phyloP scores from a whole-genome alignment of 2,329 filamentous ascomycete genomes.

The Daldinia sp. region DNA sequence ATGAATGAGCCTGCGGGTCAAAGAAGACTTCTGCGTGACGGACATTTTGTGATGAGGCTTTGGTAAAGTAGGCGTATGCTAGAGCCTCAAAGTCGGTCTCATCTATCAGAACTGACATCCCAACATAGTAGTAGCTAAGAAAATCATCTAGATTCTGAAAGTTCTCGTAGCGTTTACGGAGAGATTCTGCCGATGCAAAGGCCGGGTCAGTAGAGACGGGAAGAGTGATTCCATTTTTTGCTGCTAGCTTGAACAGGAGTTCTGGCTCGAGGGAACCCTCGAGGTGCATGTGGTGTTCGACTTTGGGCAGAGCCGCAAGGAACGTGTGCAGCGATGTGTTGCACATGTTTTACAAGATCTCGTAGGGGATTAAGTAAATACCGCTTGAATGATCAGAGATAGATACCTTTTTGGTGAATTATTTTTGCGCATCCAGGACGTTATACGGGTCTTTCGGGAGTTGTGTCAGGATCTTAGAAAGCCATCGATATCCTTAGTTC shows the following conservation, averaged over 20 bases:
- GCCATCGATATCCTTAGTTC: not conserved
- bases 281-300: constrained; percentile 84
- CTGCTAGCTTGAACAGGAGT: constrained; percentile 76
- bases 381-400: not conserved
- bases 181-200: constrained; percentile 70
- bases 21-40: constrained; percentile 84
- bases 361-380: not conserved
- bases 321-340: constrained; percentile 67
- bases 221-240: constrained; percentile 73
- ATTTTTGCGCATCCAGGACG: not conserved
- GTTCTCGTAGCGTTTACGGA: constrained; percentile 72
- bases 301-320: constrained; percentile 77
- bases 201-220: constrained; percentile 68
- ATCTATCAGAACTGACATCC: constrained; percentile 75
- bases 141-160: constrained; percentile 83
- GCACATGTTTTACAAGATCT: constrained; percentile 61
- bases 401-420: not conserved
- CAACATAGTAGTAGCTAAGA: constrained; percentile 81
- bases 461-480: not conserved
- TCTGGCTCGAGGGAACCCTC: constrained; percentile 79
- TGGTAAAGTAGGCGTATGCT: constrained; percentile 77
- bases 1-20: constrained; percentile 80
- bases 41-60: constrained; percentile 73
- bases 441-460: not conserved
- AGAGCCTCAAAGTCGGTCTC: constrained; percentile 78